A percentile compares a stretch with the other conserved stretches of the same genome.
Conservation (phyloP, 768 basidiomycete species). For the Termitomyces bulborhizus region DNA sequence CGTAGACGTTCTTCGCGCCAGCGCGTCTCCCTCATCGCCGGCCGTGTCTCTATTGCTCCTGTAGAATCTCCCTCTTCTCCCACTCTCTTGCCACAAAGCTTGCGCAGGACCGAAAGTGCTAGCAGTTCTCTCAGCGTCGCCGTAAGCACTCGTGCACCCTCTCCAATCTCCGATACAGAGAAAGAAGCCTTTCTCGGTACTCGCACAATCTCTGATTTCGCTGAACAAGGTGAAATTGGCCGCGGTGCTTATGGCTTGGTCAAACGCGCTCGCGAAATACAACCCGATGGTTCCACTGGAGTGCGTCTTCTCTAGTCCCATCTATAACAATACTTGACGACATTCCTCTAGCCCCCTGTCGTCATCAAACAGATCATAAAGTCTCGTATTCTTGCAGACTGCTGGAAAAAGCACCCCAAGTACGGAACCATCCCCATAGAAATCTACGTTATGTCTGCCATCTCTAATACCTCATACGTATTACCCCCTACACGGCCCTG, state of each 20-base stretch:
- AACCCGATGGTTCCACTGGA: constrained; percentile 70
- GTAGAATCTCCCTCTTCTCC: constrained; percentile 69
- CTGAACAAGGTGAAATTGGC: constrained; percentile 84
- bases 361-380: constrained; percentile 99
- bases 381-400: constrained; percentile 95
- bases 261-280: constrained; percentile 79
- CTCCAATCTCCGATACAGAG: constrained; percentile 41
- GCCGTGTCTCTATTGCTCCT: constrained; percentile 71
- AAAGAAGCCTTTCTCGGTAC: constrained; percentile 48
- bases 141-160: constrained; percentile 57
- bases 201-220: constrained; percentile 78
- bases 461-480: constrained; percentile 75
- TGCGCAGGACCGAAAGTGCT: constrained; percentile 59
- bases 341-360: constrained; percentile 59
- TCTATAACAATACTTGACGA: constrained; percentile 13
- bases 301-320: constrained; percentile 41
- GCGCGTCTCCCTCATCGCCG: constrained; percentile 78
- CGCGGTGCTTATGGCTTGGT: constrained; percentile 95
- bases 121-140: constrained; percentile 58
- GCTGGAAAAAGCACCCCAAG: constrained; percentile 96
- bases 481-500: constrained; percentile 78
- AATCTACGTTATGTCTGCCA: constrained; percentile 89
- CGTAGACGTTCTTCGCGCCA: constrained; percentile 79
- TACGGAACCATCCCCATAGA: constrained; percentile 98
- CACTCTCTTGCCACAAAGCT: constrained; percentile 51